Percentiles rank a stretch among this genome's conserved stretches.
These are phyloP conservation scores for Mucor mucedo DNA, from an alignment of 371 early-diverging fungal genomes.

Conservation along the genomic window DNA sequence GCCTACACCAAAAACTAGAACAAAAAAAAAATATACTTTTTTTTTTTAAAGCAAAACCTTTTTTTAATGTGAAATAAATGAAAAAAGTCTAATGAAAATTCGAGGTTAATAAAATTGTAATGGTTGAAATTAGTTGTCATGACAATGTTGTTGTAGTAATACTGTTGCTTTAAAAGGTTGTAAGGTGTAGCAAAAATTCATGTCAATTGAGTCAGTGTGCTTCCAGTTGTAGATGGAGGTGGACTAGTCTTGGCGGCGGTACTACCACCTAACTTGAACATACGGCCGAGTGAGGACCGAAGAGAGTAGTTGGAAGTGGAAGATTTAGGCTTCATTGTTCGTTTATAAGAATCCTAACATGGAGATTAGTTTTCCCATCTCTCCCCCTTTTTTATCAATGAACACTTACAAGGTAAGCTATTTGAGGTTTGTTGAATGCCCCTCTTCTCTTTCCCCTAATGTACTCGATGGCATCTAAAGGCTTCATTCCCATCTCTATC, in stretches of 20 bases:
- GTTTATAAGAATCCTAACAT: conserved; percentile 47
- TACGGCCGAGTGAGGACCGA: conserved; percentile 43
- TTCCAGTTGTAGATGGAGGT: conserved; percentile 14
- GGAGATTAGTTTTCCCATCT: background rate
- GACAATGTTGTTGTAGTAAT: background rate
- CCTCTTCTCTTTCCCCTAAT: conserved; percentile 82
- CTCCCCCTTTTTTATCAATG: background rate
- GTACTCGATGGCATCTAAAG: conserved; percentile 80
- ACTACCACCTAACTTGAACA: conserved; percentile 47
- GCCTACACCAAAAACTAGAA: conserved; percentile 21
- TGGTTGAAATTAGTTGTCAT: background rate
- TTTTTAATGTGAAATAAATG: conserved; percentile 12
- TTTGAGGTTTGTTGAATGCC: conserved; percentile 84
- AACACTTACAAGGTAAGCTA: conserved; percentile 57
- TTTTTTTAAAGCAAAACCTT: conserved; percentile 10
- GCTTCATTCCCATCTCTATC: conserved; percentile 84
- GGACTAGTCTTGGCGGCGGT: conserved; percentile 12
- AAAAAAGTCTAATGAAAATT: conserved; percentile 12
- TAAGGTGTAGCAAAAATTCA: conserved; percentile 22
- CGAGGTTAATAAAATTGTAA: conserved; percentile 6
- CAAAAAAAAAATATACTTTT: background rate
- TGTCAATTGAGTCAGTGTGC: conserved; percentile 25
- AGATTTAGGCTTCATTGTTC: conserved; percentile 44
- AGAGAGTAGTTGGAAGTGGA: conserved; percentile 38
- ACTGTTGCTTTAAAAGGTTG: background rate